Base-by-base conservation (phyloP, 2,329 filamentous ascomycete species). In the Curvularia eragrostidis region DNA sequence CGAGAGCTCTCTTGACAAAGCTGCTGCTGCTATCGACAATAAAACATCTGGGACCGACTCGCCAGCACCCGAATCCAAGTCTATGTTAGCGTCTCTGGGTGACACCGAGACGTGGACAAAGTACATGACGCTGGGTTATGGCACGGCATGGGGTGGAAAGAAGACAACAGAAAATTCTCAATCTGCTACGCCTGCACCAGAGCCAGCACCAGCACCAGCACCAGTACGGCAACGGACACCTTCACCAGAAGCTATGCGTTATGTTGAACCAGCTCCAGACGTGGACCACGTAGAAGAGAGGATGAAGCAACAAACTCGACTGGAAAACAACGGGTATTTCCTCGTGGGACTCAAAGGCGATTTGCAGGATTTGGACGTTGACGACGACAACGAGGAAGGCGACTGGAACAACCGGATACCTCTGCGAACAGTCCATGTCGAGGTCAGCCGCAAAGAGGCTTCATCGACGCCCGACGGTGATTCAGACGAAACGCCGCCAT, bases 281-380 rank as follows among this genome's bases (percentile, higher is more conserved):
- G 72, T 80, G 9, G 77, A 80, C 48, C 59, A 68, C 21, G 81
- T 88, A 66, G 83, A 88, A 69, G 84, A 83, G 62, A 89, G 87
- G 67, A 80, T 91, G 50, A 91, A 87, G 67, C 61, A 62, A 1
- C 80, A 81, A 52, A 76, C 78, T 28, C 71, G 59, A 12, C 70
- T 68, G 15, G 81, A 83, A 59, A 80, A 80, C 54, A 65, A 71
- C n/a, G 84, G 83, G 0, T 81, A 83, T 62, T 93, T 87, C 67
- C 78, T 93, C 21, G 84, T 93, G 55, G 90, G 90, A 0, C 81
- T 92, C 5, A 83, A 85, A 62, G 89, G 89, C 6, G 82, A 88
- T 34, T 81, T 90, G 30, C 84, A 87, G 12, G 82, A 85, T 41
- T 71, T 59, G 55, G 71, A 79, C 52, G 83, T 85, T 60, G 80